phyloP scores from a whole-genome alignment of 768 basidiomycete species.

The Lactarius akahatsu region DNA sequence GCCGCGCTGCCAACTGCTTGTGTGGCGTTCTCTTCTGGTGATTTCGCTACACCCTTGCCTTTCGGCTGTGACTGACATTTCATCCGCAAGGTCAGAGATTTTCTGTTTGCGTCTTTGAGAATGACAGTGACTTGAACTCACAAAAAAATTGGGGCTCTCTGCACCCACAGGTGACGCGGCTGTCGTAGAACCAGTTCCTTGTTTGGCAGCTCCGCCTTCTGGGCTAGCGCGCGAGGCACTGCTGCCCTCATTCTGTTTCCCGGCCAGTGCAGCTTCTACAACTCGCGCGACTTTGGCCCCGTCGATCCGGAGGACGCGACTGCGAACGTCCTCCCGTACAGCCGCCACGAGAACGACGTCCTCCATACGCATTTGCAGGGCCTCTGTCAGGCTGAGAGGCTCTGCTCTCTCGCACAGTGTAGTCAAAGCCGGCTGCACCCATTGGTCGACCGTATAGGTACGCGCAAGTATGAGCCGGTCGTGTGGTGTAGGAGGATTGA shows the following conservation, averaged over 20 bases:
- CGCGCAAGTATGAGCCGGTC: constrained; percentile 20
- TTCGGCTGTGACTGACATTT: neutral
- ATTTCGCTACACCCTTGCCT: neutral
- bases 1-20: neutral
- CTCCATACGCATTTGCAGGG: constrained; percentile 8
- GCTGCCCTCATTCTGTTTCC: neutral
- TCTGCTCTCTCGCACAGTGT: constrained; percentile 7
- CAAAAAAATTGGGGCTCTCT: neutral
- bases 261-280: neutral
- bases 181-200: neutral
- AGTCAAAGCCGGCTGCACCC: constrained; percentile 16
- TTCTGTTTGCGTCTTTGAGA: neutral
- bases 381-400: constrained; percentile 13
- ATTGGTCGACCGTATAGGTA: constrained; percentile 11
- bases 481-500: constrained; percentile 5
- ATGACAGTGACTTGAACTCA: neutral
- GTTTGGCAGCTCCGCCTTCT: neutral
- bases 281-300: neutral
- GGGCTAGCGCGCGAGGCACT: neutral
- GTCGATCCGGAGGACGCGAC: neutral
- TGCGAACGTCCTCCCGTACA: constrained; percentile 11
- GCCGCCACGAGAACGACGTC: constrained; percentile 18
- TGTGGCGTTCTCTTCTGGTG: neutral
- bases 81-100: neutral
- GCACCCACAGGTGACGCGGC: neutral